Percentiles rank a stretch among this genome's conserved stretches.
Conservation (phyloP, 2,329 filamentous ascomycete genomes). For the Fusarium globosum region DNA sequence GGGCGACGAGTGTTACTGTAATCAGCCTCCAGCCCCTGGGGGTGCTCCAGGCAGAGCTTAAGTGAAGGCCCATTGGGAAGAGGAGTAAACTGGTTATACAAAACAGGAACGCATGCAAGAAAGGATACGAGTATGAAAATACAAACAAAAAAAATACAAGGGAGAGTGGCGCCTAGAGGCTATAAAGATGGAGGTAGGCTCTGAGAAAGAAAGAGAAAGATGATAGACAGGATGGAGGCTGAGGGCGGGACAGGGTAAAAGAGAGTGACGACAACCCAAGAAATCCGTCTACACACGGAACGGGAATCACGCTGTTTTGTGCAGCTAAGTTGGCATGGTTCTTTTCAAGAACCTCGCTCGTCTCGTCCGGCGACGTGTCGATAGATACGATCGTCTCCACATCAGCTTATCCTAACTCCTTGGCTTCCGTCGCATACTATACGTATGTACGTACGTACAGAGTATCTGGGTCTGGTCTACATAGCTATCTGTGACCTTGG, state of each 20-base stretch:
- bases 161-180: constrained; percentile 12
- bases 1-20: constrained; percentile 42
- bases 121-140: constrained; percentile 1
- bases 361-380: constrained; percentile 32
- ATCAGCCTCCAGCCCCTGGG: constrained; percentile 46
- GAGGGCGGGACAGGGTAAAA: constrained; percentile 17
- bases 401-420: constrained; percentile 29
- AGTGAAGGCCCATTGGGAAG: constrained; percentile 38
- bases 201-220: background rate
- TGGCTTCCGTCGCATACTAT: constrained; percentile 2
- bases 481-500: constrained; percentile 1
- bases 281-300: constrained; percentile 19
- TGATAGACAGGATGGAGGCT: background rate
- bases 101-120: constrained; percentile 10
- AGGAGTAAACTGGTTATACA: background rate
- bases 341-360: constrained; percentile 16
- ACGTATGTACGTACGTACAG: background rate
- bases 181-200: constrained; percentile 2
- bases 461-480: background rate
- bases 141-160: constrained; percentile 3
- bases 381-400: constrained; percentile 28
- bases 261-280: constrained; percentile 28
- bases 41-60: constrained; percentile 43
- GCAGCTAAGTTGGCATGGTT: constrained; percentile 20
- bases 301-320: constrained; percentile 29